A percentile compares a stretch with the other conserved stretches of the same genome.
phyloP scores from a whole-genome alignment of 108 stramenopile species.

The Cyclotella baltica region DNA sequence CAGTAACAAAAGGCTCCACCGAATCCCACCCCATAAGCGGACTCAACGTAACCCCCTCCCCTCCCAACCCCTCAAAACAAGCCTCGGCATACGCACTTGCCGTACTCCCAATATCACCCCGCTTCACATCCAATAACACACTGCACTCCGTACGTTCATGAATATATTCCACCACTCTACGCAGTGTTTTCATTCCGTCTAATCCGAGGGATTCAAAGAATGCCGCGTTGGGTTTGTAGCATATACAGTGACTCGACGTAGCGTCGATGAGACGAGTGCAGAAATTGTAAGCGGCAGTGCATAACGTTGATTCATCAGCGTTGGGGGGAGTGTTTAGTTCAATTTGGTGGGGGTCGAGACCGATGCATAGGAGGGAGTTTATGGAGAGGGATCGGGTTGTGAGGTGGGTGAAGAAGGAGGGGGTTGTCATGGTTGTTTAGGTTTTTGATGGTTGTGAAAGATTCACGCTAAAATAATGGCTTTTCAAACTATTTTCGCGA shows the following conservation, averaged over 20 bases:
- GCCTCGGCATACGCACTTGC: constrained; percentile 95
- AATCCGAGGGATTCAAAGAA: constrained; percentile 97
- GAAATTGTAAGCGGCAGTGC: constrained; percentile 88
- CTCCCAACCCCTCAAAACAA: constrained; percentile 81
- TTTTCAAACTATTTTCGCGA: too few relatives aligned
- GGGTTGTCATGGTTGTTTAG: not conserved
- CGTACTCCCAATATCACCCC: constrained; percentile 97
- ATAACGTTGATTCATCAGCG: constrained; percentile 53
- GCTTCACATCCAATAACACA: constrained; percentile 94
- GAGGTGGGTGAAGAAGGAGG: constrained; percentile 50
- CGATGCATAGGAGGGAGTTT: constrained; percentile 95
- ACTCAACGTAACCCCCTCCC: constrained; percentile 93
- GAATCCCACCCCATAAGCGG: constrained; percentile 99
- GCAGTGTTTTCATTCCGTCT: constrained; percentile 76
- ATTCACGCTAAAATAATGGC: too few relatives aligned
- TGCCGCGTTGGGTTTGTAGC: constrained; percentile 98
- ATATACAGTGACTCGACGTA: constrained; percentile 77
- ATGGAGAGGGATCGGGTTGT: constrained; percentile 46
- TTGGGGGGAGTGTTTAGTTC: constrained; percentile 63
- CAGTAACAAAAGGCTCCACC: constrained; percentile 93
- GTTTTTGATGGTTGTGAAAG: too few relatives aligned
- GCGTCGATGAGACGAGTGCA: constrained; percentile 94
- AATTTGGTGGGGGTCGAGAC: constrained; percentile 92
- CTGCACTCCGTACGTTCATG: constrained; percentile 72
- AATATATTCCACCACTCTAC: constrained; percentile 74